Percentiles rank a stretch among this genome's conserved stretches.
These are phyloP conservation scores for Epipyxis sp. DNA, from an alignment of 108 stramenopile genomes.

Conservation along the genomic window DNA sequence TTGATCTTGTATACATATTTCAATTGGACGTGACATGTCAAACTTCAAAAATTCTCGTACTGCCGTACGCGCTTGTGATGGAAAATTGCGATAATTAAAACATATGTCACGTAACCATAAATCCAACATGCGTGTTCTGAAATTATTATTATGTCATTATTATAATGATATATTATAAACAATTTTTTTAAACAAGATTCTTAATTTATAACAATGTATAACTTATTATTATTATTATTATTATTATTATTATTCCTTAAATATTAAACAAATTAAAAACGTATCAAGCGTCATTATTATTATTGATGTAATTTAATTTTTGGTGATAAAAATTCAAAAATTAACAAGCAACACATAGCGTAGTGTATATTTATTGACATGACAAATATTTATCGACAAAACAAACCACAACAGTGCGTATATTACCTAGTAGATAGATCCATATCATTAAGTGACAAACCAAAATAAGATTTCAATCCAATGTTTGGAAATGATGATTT, in stretches of 20 bases:
- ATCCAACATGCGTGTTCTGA: background rate
- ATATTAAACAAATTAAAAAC: too few species aligned
- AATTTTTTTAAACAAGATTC: too few species aligned
- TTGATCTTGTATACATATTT: background rate
- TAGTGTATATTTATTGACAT: background rate
- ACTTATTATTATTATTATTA: too few species aligned
- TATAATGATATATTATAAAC: too few species aligned
- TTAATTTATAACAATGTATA: too few species aligned
- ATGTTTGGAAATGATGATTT: background rate
- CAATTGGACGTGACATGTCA: background rate
- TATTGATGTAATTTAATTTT: too few species aligned
- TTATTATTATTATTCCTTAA: too few species aligned
- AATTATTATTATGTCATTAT: too few species aligned
- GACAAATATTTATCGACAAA: background rate
- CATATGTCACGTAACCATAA: slow-evolving; percentile 1
- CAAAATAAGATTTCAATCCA: background rate
- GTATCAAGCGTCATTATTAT: too few species aligned
- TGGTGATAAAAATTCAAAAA: background rate
- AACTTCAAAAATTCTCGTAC: slow-evolving; percentile 4
- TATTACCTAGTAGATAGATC: background rate
- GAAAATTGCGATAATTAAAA: slow-evolving; percentile 7
- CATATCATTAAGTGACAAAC: background rate
- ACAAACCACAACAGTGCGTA: background rate
- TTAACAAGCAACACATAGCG: background rate
- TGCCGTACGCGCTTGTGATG: background rate